Evolutionary conservation across 768 basidiomycete species (phyloP), one percentile per base, ranked within the genome.

Genomic region (Pleurotus giganteus): DNA sequence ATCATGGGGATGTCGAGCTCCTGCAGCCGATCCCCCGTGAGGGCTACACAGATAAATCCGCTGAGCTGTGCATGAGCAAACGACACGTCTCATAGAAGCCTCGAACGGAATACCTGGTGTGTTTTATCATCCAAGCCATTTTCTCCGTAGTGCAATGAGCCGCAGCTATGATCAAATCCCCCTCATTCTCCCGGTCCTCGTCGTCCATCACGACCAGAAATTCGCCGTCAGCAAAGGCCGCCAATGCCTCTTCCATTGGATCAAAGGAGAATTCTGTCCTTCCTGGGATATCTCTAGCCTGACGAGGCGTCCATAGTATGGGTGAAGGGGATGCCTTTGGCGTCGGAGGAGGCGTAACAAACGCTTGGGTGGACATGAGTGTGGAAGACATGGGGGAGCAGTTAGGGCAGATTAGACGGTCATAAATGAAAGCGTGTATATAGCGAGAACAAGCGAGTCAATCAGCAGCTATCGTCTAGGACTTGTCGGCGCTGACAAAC

Each of bases 41-140:
- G 77, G 11, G 93, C 83, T 51, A 94, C 81, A 69, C 97, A 98
- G 59, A 99, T 86, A 72, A 91, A 98, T 1, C 97, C 96, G 65
- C 97, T 98, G 64, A 24, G 23, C 8, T 12, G 9, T 9, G 15
- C 26, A 12, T 9, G 32, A 37, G 45, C 26, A 15, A 19, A 29
- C 27, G 17, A 37, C 39, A 11, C 17, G 26, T 19, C n/a, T 29
- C 31, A 54, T 37, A 51, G 51, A 45, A 31, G 8, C 52, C 21
- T 29, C 15, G 39, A 13, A 32, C 23, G 27, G 39, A 69, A 82
- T 56, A 95, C 96, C 94, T 97, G 0, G 94, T 92, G 68, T 95
- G 87, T 65, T 89, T 89, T 68, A 99, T 94, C 82, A 99, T 89
- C 93, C 93, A 99, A 0, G 97, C 96, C 97, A 99, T 98, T 66